phyloP scores from a whole-genome alignment of 129 eudicot genomes.

The Centella asiatica region DNA sequence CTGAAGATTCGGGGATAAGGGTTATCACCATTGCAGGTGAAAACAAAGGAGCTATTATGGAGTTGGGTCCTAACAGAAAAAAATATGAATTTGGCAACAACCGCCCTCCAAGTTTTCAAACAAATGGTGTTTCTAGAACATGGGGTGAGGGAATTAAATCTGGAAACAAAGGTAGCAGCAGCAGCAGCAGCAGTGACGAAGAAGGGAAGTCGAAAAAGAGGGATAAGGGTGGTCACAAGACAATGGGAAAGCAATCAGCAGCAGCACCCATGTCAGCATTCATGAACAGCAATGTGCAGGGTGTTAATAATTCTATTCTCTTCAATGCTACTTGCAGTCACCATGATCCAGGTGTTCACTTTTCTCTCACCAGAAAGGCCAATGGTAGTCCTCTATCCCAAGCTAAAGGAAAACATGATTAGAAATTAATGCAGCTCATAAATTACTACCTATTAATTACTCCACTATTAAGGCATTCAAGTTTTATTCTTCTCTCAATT shows the following conservation, averaged over 20 bases:
- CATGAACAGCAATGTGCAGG: constrained; percentile 68
- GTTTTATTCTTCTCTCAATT: constrained; percentile 4
- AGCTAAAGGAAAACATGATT: constrained; percentile 13
- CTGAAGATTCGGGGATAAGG: constrained; percentile 41
- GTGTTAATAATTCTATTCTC: constrained; percentile 50
- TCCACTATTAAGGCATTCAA: no score
- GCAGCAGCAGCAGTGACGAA: constrained; percentile 7
- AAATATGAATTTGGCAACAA: constrained; percentile 2
- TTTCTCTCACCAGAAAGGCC: constrained; percentile 29
- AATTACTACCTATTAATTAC: no score
- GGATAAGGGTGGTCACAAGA: not conserved
- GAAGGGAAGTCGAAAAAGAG: constrained; percentile 4
- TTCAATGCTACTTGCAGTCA: constrained; percentile 24
- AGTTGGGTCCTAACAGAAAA: constrained; percentile 28
- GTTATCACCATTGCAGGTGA: constrained; percentile 54
- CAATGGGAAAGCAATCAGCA: constrained; percentile 12
- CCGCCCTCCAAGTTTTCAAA: constrained; percentile 5
- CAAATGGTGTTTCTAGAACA: constrained; percentile 10
- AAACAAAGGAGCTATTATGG: constrained; percentile 58
- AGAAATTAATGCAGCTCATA: not conserved
- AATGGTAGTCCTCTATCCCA: constrained; percentile 14
- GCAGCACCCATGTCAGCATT: constrained; percentile 26
- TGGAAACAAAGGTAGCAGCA: constrained; percentile 3
- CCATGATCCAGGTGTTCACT: constrained; percentile 59
- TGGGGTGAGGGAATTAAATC: constrained; percentile 12